phyloP scores from a whole-genome alignment of 352 stramenopile genomes.

The Pythium vanterpoolii region DNA sequence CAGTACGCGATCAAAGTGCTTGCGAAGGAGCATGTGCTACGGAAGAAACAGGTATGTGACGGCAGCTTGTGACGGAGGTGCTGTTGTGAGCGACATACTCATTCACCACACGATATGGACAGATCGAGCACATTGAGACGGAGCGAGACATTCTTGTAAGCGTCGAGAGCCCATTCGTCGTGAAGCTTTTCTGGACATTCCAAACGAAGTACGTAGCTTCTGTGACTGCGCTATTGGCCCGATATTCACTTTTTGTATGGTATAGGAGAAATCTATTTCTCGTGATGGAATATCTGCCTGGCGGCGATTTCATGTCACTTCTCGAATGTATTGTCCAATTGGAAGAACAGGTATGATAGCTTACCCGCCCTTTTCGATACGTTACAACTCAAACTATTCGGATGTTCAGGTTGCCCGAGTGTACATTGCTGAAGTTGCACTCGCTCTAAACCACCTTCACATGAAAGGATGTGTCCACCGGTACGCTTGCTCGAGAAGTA shows the following conservation, averaged over 20 bases:
- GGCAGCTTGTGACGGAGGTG: background rate
- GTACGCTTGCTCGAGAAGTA: too few species aligned
- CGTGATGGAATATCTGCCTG: constrained; percentile 90
- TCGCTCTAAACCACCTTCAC: constrained; percentile 86
- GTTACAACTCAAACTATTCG: background rate
- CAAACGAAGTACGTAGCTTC: constrained; percentile 71
- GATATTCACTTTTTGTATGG: background rate
- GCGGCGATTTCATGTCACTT: constrained; percentile 89
- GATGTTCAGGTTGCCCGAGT: constrained; percentile 62
- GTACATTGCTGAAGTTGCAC: constrained; percentile 86
- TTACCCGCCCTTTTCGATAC: background rate
- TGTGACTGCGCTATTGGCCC: background rate
- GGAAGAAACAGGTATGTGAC: constrained; percentile 80
- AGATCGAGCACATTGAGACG: constrained; percentile 85
- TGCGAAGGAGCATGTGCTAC: constrained; percentile 82
- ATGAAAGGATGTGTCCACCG: constrained; percentile 81
- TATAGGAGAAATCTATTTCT: constrained; percentile 80
- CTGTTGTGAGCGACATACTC: background rate
- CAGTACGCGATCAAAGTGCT: constrained; percentile 91
- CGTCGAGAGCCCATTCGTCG: constrained; percentile 88
- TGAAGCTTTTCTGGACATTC: constrained; percentile 91
- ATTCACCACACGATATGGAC: background rate
- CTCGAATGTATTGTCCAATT: constrained; percentile 86
- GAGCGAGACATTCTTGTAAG: constrained; percentile 87
- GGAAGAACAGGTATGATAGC: constrained; percentile 62